Base-by-base conservation (phyloP, 2,329 filamentous ascomycete genomes). In the Clonostachys byssicola region DNA sequence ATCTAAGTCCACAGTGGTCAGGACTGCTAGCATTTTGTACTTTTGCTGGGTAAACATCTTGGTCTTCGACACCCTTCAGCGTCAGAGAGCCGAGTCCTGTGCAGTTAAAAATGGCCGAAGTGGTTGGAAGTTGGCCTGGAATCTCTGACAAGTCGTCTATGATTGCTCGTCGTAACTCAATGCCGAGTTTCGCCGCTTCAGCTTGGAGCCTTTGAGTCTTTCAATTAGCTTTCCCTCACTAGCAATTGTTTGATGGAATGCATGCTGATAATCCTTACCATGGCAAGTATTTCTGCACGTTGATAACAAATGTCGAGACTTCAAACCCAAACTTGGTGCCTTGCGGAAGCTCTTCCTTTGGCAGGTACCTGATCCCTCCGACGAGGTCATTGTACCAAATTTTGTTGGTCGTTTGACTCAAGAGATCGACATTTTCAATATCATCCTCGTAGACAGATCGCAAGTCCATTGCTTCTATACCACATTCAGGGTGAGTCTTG, bases 241-340 rank as follows among this genome's bases (percentile, higher is more conserved):
- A 23, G 23, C 23, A 23, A 23, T 23, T 23, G 23, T 23, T 23
- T 3, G 23, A 8, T 8, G 23, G 7, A 23, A 23, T 41, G 17
- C 18, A 23, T 41, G 17, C 18, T n/a, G 12, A n/a, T 13, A 8
- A 34, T 6, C 12, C 51, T 64, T 64, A 39, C 79, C 86, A 95
- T 5, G 88, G 81, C 6, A 95, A 77, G 67, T 94, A 95, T 46
- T 94, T 66, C 33, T 86, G 81, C 0, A 87, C 86, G 65, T 95
- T 94, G 60, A 72, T 63, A 23, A 65, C 53, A 56, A 68, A 71
- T 3, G 62, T 68, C 9, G 49, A 55, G 12, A 56, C 50, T 18
- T 68, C 61, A 12, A 68, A 43, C 3, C 66, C 68, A 55, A 68
- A 69, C 8, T 56, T 55, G 2, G 64, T 62, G 6, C 56, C 64